Base-by-base conservation (phyloP, 2,329 filamentous ascomycete species). In the Leptographium lundbergii region DNA sequence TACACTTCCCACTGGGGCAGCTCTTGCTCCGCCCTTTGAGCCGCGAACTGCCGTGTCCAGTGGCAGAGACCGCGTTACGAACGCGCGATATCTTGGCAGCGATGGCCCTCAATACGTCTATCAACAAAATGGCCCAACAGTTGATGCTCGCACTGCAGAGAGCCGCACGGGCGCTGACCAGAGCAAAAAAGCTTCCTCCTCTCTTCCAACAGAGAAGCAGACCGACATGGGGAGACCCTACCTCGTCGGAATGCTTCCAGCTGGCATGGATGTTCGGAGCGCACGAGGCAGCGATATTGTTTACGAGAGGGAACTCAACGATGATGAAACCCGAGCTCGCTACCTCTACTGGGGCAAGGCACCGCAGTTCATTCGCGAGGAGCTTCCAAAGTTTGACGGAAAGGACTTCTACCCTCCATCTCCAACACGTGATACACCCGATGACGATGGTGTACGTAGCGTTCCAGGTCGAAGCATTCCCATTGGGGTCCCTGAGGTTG, bases 351-450 rank as follows among this genome's bases (percentile, higher is more conserved):
- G 81, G 80, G 81, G 79, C 11, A 77, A 79, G 51, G 76, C 78
- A 19, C 76, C 81, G 50, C 73, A 70, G 34, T 74, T 77, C 63
- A 73, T 74, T 14, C 73, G 77, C 55, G 74, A 72, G 39, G 79
- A 81, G 2, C 70, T 85, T 48, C 82, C 82, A 39, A 85, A 82
- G 67, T 86, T 82, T 64, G 82, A 86, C 63, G 82, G 83, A 27
- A 84, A 82, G 67, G 76, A 85, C 66, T 85, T 85, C 64, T 85
- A 84, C 62, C 80, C 78, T 34, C 71, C 80, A 3, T 84, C 81
- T 0, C 79, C 80, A 1, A 32, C 24, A 13, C 59, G 53, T n/a
- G 48, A 60, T 3, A 13, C 14, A 1, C 22, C 32, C 1, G 36
- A 48, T 2, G 54, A 48, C 14, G 58, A 52, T 10, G 32, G 29